Evolutionary conservation across 805 yeast species (phyloP).

Genomic region (Blastobotrys mokoenaii): DNA sequence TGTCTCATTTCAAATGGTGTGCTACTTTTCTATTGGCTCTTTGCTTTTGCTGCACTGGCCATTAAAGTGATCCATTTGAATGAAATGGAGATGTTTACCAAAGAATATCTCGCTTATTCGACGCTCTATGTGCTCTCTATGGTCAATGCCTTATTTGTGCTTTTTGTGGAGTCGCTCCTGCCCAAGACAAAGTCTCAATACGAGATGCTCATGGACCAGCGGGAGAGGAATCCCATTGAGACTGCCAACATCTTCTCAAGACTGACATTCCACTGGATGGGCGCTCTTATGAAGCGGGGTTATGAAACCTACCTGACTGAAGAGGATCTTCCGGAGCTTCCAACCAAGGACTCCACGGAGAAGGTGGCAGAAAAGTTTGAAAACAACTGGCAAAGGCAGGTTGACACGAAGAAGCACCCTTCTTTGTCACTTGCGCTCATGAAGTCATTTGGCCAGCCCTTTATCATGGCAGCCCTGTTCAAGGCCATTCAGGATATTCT

Average conservation of each 20-base stretch:
- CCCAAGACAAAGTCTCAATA: constrained; percentile 28
- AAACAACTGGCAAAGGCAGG: constrained; percentile 53
- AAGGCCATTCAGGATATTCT: constrained; percentile 69
- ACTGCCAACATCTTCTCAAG: constrained; percentile 64
- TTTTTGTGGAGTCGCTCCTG: constrained; percentile 36
- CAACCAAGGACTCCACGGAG: constrained; percentile 55
- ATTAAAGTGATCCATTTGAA: constrained; percentile 21
- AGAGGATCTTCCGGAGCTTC: constrained; percentile 72
- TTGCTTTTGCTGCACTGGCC: constrained; percentile 43
- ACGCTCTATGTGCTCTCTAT: constrained; percentile 28
- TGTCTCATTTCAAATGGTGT: constrained; percentile 57
- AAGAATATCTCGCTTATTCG: constrained; percentile 17
- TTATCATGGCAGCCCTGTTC: constrained; percentile 60
- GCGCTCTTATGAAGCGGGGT: constrained; percentile 71
- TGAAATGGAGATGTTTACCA: constrained; percentile 11
- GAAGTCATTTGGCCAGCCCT: constrained; percentile 69
- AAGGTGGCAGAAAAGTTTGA: constrained; percentile 42
- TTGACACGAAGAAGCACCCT: constrained; percentile 27
- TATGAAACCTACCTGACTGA: constrained; percentile 43
- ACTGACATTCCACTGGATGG: constrained; percentile 88
- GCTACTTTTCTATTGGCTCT: constrained; percentile 69
- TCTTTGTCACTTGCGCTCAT: constrained; percentile 55
- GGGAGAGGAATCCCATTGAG: constrained; percentile 37
- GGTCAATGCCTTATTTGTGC: constrained; percentile 35
- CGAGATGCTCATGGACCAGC: constrained; percentile 29